Conservation (phyloP, 768 basidiomycete genomes). For the Mrakia frigida region DNA sequence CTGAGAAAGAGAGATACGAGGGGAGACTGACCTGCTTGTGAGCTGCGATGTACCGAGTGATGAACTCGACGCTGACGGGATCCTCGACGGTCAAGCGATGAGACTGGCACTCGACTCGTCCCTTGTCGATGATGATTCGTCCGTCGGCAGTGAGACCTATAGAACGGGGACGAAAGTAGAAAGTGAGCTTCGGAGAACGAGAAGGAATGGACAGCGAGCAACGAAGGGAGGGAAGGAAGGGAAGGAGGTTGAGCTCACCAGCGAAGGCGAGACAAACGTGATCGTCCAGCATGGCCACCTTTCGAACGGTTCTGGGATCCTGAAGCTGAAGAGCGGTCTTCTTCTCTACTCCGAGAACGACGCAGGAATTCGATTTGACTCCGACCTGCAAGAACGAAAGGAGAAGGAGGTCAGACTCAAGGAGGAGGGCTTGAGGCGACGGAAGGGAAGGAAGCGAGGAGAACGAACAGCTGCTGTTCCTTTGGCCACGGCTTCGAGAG, state of each 20-base stretch:
- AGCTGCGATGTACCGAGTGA: constrained; percentile 95
- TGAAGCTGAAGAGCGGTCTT: constrained; percentile 95
- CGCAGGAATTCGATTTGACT: constrained; percentile 87
- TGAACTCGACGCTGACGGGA: constrained; percentile 96
- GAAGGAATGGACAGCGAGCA: neutral
- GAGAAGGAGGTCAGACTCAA: constrained; percentile 7
- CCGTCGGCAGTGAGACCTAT: constrained; percentile 95
- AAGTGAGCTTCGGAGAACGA: constrained; percentile 10
- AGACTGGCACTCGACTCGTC: constrained; percentile 93
- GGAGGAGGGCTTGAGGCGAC: neutral
- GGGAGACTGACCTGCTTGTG: constrained; percentile 78
- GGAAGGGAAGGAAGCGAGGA: constrained; percentile 36
- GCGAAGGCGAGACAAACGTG: constrained; percentile 96
- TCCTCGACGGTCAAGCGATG: constrained; percentile 97
- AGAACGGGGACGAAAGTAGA: constrained; percentile 25
- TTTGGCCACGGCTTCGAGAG: constrained; percentile 91
- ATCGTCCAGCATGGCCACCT: constrained; percentile 97
- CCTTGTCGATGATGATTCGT: constrained; percentile 94
- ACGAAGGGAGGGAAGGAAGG: constrained; percentile 7
- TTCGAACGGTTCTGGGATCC: constrained; percentile 94
- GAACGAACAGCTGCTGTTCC: constrained; percentile 92
- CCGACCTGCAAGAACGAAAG: constrained; percentile 63
- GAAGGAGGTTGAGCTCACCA: constrained; percentile 54
- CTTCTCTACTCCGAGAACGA: constrained; percentile 97
- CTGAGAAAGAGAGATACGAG: no score